Base-by-base conservation (phyloP, 768 basidiomycete species). In the Xerocomus brunneocitrinus region DNA sequence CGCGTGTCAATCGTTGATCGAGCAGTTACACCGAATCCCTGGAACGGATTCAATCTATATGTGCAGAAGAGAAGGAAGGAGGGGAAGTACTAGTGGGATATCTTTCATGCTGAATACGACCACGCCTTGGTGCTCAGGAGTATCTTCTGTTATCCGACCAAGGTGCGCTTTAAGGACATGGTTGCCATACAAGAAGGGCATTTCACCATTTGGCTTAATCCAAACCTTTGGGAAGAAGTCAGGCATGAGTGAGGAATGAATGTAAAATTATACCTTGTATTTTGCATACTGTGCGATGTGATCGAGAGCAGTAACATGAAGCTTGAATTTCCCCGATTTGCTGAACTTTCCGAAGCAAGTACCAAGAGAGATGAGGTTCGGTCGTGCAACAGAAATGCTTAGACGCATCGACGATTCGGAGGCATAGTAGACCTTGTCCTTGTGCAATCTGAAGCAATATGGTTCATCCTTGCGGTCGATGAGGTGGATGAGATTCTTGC, bases 201-300 rank as follows among this genome's bases (percentile, higher is more conserved):
- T 95, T 73, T 99, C 97, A 65, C 97, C 97, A 59, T 98, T 95
- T 25, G 95, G 87, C 71, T 99, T 99, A 68, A 99, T 93, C 97
- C 97, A 99, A 16, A 98, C 82, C 95, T 98, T 55, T 4, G 9
- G 22, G 3, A 16, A 19, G 31, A 27, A 3, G 31, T 55, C 16
- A 54, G 49, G 46, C 24, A 53, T 35, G 43, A 30, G 38, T 32
- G 5, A 19, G 28, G 9, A n/a, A 43, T 35, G 46, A 51, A n/a
- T 13, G 32, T 56, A 9, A 43, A 35, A 53, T 74, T 31, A 50
- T 56, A 93, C 97, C 81, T 99, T 99, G 78, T 93, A 91, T 73
- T 95, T 98, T 19, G 97, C 95, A 67, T 97, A 98, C 66, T 97
- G 91, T 1, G 93, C 91, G 54, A 99, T 72, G 64, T 91, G 89